Percentiles rank a stretch among this genome's conserved stretches.
These are phyloP conservation scores for Multifurca ochricompacta DNA, from an alignment of 768 basidiomycete genomes.

Conservation along the genomic window DNA sequence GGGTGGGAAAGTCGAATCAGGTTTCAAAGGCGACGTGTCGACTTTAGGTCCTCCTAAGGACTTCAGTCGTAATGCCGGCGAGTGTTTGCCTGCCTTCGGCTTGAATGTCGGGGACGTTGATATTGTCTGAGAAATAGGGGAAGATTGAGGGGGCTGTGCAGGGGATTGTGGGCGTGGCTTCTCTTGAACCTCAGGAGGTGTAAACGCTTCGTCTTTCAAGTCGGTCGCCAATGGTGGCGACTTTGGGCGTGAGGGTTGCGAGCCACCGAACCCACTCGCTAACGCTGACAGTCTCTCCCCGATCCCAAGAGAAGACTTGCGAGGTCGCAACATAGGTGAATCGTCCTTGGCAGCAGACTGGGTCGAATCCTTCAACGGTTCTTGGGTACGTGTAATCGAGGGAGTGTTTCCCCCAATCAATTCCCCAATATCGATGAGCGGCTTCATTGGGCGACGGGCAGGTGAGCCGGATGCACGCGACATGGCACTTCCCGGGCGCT, in stretches of 20 bases:
- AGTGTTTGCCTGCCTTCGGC: constrained; percentile 9
- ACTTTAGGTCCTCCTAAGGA: not conserved
- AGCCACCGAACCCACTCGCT: constrained; percentile 10
- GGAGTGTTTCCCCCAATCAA: constrained; percentile 4
- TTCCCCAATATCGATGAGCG: constrained; percentile 34
- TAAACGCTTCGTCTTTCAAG: constrained; percentile 12
- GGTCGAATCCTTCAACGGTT: not conserved
- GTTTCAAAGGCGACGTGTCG: constrained; percentile 1
- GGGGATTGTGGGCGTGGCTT: constrained; percentile 17
- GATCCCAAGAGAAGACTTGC: constrained; percentile 15
- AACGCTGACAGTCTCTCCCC: constrained; percentile 17
- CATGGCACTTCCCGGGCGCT: constrained; percentile 55
- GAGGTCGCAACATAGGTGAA: not conserved
- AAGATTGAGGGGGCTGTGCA: constrained; percentile 5
- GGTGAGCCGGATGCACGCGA: constrained; percentile 24
- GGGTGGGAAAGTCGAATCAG: constrained; percentile 16
- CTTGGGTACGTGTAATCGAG: not conserved
- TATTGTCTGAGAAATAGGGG: not conserved
- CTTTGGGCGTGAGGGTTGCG: constrained; percentile 5
- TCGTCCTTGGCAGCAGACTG: not conserved
- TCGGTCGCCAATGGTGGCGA: constrained; percentile 1
- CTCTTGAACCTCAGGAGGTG: constrained; percentile 17
- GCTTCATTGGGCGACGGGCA: constrained; percentile 33
- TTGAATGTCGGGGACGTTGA: not conserved
- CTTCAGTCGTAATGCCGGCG: not conserved